These are phyloP conservation scores for Trypanosomatidae sp. DNA, from an alignment of 208 protist species.

Conservation along the genomic window DNA sequence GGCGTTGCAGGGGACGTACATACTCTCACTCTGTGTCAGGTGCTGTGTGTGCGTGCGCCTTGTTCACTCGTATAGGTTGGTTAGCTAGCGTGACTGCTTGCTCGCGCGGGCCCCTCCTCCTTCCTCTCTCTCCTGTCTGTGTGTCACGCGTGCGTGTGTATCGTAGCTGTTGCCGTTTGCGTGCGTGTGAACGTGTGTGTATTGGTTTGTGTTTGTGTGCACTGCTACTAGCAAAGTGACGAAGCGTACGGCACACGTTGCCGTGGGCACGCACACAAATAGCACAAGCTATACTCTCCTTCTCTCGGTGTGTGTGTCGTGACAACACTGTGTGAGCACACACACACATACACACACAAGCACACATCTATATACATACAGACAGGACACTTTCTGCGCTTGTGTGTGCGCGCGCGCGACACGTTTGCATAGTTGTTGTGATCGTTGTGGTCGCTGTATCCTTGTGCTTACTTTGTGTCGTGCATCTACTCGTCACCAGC, in stretches of 20 bases:
- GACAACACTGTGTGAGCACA: not conserved
- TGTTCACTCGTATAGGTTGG: no score
- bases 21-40: no score
- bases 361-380: slow-evolving; percentile 1
- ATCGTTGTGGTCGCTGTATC: no score
- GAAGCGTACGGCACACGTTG: not conserved
- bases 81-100: no score
- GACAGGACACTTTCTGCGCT: not conserved
- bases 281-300: not conserved
- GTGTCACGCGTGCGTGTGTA: not conserved
- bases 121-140: not conserved
- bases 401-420: not conserved
- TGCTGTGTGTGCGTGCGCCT: no score
- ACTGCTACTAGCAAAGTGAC: not conserved
- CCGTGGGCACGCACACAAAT: not conserved
- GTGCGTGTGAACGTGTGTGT: not conserved
- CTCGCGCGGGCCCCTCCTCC: no score
- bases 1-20: no score
- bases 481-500: not conserved
- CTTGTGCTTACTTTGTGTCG: not conserved
- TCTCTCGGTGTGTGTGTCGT: not conserved
- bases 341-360: not conserved
- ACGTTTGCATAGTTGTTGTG: not conserved
- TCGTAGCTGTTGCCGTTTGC: no score
- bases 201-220: not conserved